Evolutionary conservation across 2,329 filamentous ascomycete genomes (phyloP), one percentile per base, ranked within the genome.

Genomic region (Celoporthe dispersa): DNA sequence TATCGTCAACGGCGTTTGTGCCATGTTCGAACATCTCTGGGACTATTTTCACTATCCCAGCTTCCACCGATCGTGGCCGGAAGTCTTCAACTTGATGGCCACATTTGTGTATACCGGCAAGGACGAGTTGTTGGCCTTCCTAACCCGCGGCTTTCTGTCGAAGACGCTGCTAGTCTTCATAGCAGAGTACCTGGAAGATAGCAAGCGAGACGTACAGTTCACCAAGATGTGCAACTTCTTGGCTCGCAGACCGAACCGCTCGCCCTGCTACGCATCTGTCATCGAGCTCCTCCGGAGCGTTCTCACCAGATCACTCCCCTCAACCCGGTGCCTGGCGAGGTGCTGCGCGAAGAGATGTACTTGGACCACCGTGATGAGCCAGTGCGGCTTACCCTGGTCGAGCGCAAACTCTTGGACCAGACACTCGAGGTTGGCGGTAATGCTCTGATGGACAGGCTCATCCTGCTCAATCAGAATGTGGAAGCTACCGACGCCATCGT

Each of bases 31-130:
- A 39, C 78, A 83, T 31, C 78, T 93, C 3, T 93, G 89, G 87
- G 81, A 85, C 3, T 82, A 80, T n/a, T 88, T 94, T 69, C 88
- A 92, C 71, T 79, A 82, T 2, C 83, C 86, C 61, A 68, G 59
- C 31, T 25, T 63, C 35, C 81, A 88, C 37, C 87, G 90, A 69
- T 87, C 91, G 3, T 96, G 93, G 93, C 87, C 90, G 57, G 92
- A 95, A 75, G 91, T 91, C 70, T 95, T 95, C 76, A 86, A 87
- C 16, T 85, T 92, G n/a, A 83, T 94, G 72, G 77, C 86, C n/a
- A 82, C 82, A n/a, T 91, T 94, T 76, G 88, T 89, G 19, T 83
- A 82, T 61, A 79, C 93, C 68, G 91, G 91, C 0, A 79, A 82
- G 3, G 78, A 83, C 6, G 90, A 93, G 77, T 83, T 86, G 28